Conservation (phyloP, 2,329 filamentous ascomycete genomes). For the Verticillium isaacii region DNA sequence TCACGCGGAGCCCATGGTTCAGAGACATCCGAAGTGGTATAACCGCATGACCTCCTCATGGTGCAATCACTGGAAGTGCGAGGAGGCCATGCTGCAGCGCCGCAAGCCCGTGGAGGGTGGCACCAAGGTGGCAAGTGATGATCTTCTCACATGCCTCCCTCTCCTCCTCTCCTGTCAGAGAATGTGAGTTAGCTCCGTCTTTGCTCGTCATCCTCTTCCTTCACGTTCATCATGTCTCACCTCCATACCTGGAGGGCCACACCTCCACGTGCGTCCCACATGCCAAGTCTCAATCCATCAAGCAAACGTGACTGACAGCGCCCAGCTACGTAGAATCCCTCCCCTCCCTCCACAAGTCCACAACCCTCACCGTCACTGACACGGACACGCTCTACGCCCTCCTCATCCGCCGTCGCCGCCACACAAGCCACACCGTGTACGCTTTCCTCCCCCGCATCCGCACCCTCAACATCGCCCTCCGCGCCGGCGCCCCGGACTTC, state of each 20-base stretch:
- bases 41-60: conserved; percentile 9
- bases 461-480: conserved; percentile 12
- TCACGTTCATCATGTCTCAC: not conserved
- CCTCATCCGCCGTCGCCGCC: not conserved
- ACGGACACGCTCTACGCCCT: conserved; percentile 7
- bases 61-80: conserved; percentile 15
- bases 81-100: conserved; percentile 7
- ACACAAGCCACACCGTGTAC: not conserved
- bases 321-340: conserved; percentile 8
- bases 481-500: conserved; percentile 10
- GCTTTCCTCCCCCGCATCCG: conserved; percentile 3
- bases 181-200: conserved; percentile 4
- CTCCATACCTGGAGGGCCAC: not conserved
- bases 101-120: not conserved
- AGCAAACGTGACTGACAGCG: not conserved
- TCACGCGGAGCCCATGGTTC: not conserved
- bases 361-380: conserved; percentile 10
- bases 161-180: conserved; percentile 10
- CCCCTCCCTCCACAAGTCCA: conserved; percentile 3
- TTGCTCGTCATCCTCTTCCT: not conserved
- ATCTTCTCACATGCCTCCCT: conserved; percentile 2
- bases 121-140: not conserved
- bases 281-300: not conserved
- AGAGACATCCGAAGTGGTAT: conserved; percentile 10
- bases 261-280: not conserved